Conservation (phyloP, 768 basidiomycete genomes). For the Agaricus blazei region DNA sequence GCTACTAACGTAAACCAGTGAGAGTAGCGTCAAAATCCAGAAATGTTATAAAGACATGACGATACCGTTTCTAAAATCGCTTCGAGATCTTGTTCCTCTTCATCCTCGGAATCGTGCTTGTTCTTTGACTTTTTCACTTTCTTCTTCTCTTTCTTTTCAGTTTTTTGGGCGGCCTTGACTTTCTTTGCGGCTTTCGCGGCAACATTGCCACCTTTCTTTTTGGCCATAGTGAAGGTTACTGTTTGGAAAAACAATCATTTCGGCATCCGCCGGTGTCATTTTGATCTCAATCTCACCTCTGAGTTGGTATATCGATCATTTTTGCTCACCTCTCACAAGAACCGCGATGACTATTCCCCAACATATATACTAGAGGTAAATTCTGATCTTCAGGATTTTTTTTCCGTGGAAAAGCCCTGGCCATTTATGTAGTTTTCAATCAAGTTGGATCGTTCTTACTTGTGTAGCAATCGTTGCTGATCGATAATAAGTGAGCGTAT, state of each 20-base stretch:
- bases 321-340: no score
- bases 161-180: constrained; percentile 60
- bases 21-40: constrained; percentile 7
- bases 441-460: no score
- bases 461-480: no score
- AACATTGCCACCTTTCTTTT: constrained; percentile 43
- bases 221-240: constrained; percentile 33
- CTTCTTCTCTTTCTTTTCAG: constrained; percentile 66
- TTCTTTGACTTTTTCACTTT: constrained; percentile 38
- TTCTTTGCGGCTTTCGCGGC: constrained; percentile 64
- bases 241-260: not conserved
- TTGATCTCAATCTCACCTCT: not conserved
- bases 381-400: no score
- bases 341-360: no score
- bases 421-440: no score
- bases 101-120: constrained; percentile 13
- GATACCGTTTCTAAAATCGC: constrained; percentile 74
- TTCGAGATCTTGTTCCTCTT: constrained; percentile 74
- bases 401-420: no score
- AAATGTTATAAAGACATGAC: constrained; percentile 2
- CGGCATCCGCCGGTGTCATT: not conserved
- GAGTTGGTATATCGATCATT: not conserved
- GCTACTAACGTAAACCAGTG: constrained; percentile 42
- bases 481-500: no score
- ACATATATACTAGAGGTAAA: no score